Percentiles rank a stretch among this genome's conserved stretches.
phyloP scores from a whole-genome alignment of 352 stramenopile species.

The Phytophthora parvispora region DNA sequence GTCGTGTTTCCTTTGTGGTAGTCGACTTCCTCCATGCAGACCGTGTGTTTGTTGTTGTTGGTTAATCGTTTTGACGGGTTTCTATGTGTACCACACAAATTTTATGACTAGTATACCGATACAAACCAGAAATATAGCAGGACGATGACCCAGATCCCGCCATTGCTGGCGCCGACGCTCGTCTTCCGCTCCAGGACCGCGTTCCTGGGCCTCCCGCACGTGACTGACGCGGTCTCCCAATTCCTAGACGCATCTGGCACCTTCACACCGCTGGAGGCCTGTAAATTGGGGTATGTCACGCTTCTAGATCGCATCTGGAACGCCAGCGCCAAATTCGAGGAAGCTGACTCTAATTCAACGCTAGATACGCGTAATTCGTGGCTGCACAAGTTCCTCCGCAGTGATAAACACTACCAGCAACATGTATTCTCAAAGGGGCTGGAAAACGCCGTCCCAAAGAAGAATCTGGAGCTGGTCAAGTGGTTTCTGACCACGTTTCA shows the following conservation, averaged over 20 bases:
- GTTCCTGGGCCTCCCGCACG: conserved; percentile 9
- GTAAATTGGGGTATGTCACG: conserved; percentile 2
- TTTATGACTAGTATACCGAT: no score
- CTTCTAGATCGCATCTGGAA: conserved; percentile 16
- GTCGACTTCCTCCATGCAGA: no score
- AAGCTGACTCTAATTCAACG: not conserved
- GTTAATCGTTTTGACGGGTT: no score
- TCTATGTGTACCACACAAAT: no score
- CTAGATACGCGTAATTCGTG: not conserved
- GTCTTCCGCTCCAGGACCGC: not conserved
- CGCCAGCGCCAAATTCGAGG: not conserved
- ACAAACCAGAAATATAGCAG: no score
- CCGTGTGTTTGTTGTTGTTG: no score
- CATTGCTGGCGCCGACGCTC: no score
- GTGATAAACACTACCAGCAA: conserved; percentile 17
- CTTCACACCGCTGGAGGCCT: not conserved
- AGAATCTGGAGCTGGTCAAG: conserved; percentile 11
- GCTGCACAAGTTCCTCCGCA: not conserved
- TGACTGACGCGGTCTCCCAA: conserved; percentile 4
- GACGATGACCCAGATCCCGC: no score
- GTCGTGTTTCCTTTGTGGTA: no score
- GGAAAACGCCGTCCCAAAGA: not conserved
- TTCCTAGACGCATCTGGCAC: not conserved
- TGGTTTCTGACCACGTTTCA: conserved; percentile 16
- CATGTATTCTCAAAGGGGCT: conserved; percentile 5